Percentiles rank a stretch among this genome's conserved stretches.
phyloP scores from a whole-genome alignment of 257 asterid genomes.

The Eustoma russellianum region DNA sequence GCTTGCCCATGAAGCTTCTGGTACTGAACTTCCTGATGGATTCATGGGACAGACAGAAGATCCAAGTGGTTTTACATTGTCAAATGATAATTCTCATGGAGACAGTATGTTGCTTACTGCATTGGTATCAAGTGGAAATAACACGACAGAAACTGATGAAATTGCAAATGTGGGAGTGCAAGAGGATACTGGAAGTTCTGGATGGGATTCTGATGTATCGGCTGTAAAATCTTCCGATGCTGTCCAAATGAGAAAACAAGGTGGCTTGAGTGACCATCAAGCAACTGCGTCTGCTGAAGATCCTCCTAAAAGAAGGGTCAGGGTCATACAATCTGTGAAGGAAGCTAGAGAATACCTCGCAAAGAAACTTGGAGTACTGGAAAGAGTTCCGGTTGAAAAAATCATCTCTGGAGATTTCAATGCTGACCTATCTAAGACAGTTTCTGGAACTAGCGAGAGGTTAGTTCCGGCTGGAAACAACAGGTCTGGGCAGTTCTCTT shows the following conservation, averaged over 20 bases:
- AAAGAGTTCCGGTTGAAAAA: constrained; percentile 22
- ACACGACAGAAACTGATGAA: constrained; percentile 11
- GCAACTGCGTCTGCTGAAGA: constrained; percentile 13
- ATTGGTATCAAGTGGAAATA: constrained; percentile 19
- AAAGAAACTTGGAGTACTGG: constrained; percentile 29
- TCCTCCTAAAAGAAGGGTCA: constrained; percentile 29
- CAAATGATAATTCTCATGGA: constrained; percentile 9
- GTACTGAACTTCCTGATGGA: constrained; percentile 17
- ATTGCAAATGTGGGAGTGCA: constrained; percentile 8
- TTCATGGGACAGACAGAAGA: constrained; percentile 14
- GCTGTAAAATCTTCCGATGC: constrained; percentile 19
- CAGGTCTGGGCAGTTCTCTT: constrained; percentile 13
- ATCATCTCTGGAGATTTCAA: constrained; percentile 18
- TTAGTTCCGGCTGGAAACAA: constrained; percentile 18
- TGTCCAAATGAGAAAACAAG: constrained; percentile 17
- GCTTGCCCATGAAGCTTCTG: constrained; percentile 12
- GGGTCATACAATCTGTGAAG: constrained; percentile 60
- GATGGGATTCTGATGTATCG: constrained; percentile 12
- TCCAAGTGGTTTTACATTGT: constrained; percentile 17
- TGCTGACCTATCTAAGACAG: constrained; percentile 7
- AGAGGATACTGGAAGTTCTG: constrained; percentile 19
- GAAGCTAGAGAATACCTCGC: constrained; percentile 85
- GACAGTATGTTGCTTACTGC: constrained; percentile 15
- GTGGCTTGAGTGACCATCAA: constrained; percentile 17
- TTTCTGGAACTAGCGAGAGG: constrained; percentile 14